Conservation (phyloP, 2,329 filamentous ascomycete species). For the Ophiocordyceps camponoti-floridani region DNA sequence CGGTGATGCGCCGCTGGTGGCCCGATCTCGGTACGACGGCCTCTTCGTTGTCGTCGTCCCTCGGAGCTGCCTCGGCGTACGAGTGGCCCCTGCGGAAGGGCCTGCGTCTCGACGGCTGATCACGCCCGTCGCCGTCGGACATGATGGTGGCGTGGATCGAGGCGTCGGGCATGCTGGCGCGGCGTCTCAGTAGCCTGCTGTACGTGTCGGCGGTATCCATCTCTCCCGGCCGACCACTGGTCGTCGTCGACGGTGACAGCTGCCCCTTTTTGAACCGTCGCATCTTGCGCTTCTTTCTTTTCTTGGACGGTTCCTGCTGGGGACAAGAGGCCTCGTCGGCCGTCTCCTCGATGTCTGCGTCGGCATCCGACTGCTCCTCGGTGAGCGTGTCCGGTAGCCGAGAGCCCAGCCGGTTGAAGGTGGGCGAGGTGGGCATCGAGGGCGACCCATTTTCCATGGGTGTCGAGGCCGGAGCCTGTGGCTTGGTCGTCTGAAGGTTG, state of each 20-base stretch:
- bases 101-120: constrained; percentile 30
- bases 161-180: constrained; percentile 47
- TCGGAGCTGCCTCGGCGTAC: constrained; percentile 31
- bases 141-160: constrained; percentile 42
- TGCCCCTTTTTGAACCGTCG: constrained; percentile 34
- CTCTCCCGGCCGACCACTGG: constrained; percentile 25
- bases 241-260: constrained; percentile 47
- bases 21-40: constrained; percentile 35
- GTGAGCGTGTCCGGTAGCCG: constrained; percentile 34
- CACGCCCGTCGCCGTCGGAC: constrained; percentile 59
- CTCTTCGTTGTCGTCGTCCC: constrained; percentile 33
- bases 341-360: constrained; percentile 69
- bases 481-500: constrained; percentile 28
- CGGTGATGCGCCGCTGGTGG: constrained; percentile 48
- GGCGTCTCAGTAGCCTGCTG: constrained; percentile 37
- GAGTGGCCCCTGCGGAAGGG: constrained; percentile 38
- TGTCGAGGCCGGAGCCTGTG: constrained; percentile 11
- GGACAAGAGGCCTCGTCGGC: constrained; percentile 51
- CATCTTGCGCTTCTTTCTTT: constrained; percentile 45
- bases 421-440: constrained; percentile 30
- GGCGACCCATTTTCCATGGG: constrained; percentile 16
- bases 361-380: constrained; percentile 28
- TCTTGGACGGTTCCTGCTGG: constrained; percentile 20
- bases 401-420: constrained; percentile 21
- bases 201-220: constrained; percentile 21